Conservation (phyloP, 2,329 filamentous ascomycete species). For the Aspergillus thermomutatus region DNA sequence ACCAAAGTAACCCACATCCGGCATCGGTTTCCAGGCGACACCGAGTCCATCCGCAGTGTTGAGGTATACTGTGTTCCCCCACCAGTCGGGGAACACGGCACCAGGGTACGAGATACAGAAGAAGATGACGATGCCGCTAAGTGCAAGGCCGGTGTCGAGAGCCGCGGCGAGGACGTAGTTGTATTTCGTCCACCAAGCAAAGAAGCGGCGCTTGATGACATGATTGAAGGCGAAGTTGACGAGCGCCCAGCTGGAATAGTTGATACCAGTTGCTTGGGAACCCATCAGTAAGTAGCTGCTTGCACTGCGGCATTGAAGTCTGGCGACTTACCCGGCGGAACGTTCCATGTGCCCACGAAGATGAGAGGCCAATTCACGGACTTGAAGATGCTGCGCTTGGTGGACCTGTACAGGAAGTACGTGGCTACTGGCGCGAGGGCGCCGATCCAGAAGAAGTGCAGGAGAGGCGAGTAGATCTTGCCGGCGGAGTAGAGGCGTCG, state of each 20-base stretch:
- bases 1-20: slow-evolving; percentile 29
- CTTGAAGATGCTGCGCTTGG: slow-evolving; percentile 33
- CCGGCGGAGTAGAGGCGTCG: slow-evolving; percentile 47
- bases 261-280: slow-evolving; percentile 31
- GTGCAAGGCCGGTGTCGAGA: slow-evolving; percentile 34
- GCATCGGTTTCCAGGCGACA: slow-evolving; percentile 25
- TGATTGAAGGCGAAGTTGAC: slow-evolving; percentile 72
- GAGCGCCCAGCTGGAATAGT: slow-evolving; percentile 34
- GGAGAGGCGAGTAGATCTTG: slow-evolving; percentile 45
- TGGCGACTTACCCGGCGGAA: slow-evolving; percentile 20
- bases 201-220: slow-evolving; percentile 53
- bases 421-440: slow-evolving; percentile 20
- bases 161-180: slow-evolving; percentile 43
- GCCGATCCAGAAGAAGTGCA: slow-evolving; percentile 54
- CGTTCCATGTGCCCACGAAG: slow-evolving; percentile 27
- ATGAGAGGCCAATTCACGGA: slow-evolving; percentile 32
- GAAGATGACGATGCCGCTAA: slow-evolving; percentile 35
- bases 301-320: not conserved
- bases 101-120: slow-evolving; percentile 33
- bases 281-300: not conserved
- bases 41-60: slow-evolving; percentile 31
- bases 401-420: slow-evolving; percentile 24
- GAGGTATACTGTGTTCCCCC: slow-evolving; percentile 31
- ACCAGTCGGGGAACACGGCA: slow-evolving; percentile 30
- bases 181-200: slow-evolving; percentile 44